A percentile compares a stretch with the other conserved stretches of the same genome.
phyloP scores from a whole-genome alignment of 805 yeast species.

The Lipomyces yamanashiensis region DNA sequence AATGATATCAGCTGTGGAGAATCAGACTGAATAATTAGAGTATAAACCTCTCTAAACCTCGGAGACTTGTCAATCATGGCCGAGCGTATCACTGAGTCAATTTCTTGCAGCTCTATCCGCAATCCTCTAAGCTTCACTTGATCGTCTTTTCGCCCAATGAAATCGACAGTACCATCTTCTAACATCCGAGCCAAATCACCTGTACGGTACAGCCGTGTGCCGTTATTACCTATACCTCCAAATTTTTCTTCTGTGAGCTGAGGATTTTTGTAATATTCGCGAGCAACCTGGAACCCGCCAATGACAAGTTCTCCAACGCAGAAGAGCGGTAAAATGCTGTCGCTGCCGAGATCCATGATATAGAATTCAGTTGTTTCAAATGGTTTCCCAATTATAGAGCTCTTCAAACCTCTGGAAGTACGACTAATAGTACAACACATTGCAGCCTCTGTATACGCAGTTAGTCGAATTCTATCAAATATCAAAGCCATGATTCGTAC shows the following conservation, averaged over 20 bases:
- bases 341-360: constrained; percentile 19
- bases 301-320: constrained; percentile 41
- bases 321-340: constrained; percentile 32
- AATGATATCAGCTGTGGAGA: constrained; percentile 32
- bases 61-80: background rate
- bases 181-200: constrained; percentile 40
- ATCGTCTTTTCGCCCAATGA: constrained; percentile 39
- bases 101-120: constrained; percentile 40
- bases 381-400: constrained; percentile 36
- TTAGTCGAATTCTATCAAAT: background rate
- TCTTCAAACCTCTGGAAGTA: constrained; percentile 7
- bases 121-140: constrained; percentile 41
- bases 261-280: constrained; percentile 26
- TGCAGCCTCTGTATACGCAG: constrained; percentile 27
- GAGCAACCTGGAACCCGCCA: constrained; percentile 42
- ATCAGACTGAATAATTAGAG: constrained; percentile 4
- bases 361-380: constrained; percentile 30
- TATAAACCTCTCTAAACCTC: constrained; percentile 13
- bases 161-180: constrained; percentile 36
- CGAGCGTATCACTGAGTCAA: constrained; percentile 30
- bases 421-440: constrained; percentile 35
- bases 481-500: background rate
- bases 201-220: constrained; percentile 32
- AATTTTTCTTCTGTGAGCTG: constrained; percentile 36
- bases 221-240: constrained; percentile 3